These are phyloP conservation scores for Podila minutissima DNA, from an alignment of 192 early-diverging fungal genomes.

Conservation along the genomic window DNA sequence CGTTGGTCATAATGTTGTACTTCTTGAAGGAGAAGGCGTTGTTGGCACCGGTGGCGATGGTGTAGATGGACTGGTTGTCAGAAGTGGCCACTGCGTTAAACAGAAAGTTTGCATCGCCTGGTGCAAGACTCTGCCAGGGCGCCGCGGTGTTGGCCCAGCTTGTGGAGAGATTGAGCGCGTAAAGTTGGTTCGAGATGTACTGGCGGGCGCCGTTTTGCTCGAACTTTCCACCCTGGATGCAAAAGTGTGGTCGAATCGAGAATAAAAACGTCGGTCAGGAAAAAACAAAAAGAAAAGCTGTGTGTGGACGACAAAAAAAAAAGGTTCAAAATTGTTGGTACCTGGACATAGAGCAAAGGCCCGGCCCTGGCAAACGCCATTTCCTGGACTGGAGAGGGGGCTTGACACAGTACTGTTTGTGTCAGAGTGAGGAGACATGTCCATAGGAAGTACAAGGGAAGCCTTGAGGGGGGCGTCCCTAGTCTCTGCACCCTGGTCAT, in stretches of 20 bases:
- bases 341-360: conserved; percentile 11
- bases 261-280: not conserved
- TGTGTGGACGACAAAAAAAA: not conserved
- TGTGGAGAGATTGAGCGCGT: conserved; percentile 20
- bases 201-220: not conserved
- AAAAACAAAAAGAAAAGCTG: not conserved
- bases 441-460: not conserved
- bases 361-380: conserved; percentile 24
- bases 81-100: conserved; percentile 8
- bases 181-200: not conserved
- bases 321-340: not conserved
- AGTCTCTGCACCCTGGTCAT: not conserved
- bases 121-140: conserved; percentile 9
- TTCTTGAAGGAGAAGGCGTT: not conserved
- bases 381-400: conserved; percentile 7
- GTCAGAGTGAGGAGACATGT: not conserved
- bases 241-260: no score
- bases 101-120: not conserved
- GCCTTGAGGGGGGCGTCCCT: no score
- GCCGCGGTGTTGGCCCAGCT: conserved; percentile 5
- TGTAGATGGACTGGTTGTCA: conserved; percentile 19
- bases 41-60: not conserved
- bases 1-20: conserved; percentile 9
- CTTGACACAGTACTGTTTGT: not conserved
- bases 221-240: not conserved